Conservation (phyloP, 2,329 filamentous ascomycete genomes). For the Aciculosporium take region DNA sequence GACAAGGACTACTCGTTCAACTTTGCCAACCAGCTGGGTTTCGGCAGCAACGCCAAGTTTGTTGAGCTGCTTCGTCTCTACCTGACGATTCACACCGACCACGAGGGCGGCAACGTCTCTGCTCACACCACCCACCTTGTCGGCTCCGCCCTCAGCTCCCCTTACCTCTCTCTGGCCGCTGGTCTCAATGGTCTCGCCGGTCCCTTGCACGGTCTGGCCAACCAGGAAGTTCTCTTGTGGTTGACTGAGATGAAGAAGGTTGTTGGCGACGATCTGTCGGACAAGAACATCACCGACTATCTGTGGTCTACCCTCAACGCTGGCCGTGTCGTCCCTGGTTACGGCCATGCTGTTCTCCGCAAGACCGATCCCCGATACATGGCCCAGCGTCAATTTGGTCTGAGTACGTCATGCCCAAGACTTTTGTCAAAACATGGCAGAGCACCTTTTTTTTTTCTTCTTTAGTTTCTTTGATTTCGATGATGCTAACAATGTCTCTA, state of each 20-base stretch:
- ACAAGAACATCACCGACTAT: slow-evolving; percentile 95
- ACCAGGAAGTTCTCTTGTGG: slow-evolving; percentile 99
- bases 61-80: slow-evolving; percentile 97
- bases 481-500: slow-evolving; percentile 16
- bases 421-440: neutral
- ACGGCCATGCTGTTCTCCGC: slow-evolving; percentile 96
- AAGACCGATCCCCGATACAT: slow-evolving; percentile 99
- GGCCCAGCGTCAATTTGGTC: slow-evolving; percentile 93
- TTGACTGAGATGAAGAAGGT: slow-evolving; percentile 96
- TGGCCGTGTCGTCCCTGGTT: slow-evolving; percentile 92
- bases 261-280: slow-evolving; percentile 86
- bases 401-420: slow-evolving; percentile 26
- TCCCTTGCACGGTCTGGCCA: slow-evolving; percentile 95
- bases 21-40: slow-evolving; percentile 98
- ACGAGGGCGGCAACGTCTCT: slow-evolving; percentile 98
- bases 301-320: slow-evolving; percentile 94
- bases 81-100: slow-evolving; percentile 98
- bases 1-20: slow-evolving; percentile 99
- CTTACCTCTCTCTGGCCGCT: slow-evolving; percentile 89
- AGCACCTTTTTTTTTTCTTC: neutral
- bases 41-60: slow-evolving; percentile 88
- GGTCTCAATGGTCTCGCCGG: slow-evolving; percentile 97
- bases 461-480: no score
- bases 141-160: slow-evolving; percentile 89
- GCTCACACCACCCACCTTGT: slow-evolving; percentile 98